Conservation (phyloP, 306 rosid genomes). For the cucumber (Cucumis sativus) region Cucumber_9930_V3 NC_026656.2:18884001-18884500, state of each 20-base stretch:
- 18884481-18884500: background rate
- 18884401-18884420: background rate
- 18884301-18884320: background rate
- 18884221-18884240: background rate
- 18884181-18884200: background rate
- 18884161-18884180: background rate
- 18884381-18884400: background rate
- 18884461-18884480: background rate
- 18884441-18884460: background rate
- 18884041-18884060: too few species aligned
- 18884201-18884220: background rate
- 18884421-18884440: background rate
- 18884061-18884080: background rate
- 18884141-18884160: background rate
- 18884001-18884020: background rate
- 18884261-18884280: background rate
- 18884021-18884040: background rate
- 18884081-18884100: background rate
- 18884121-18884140: background rate
- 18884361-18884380: background rate
- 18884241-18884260: background rate
- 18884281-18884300: background rate
- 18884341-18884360: background rate
- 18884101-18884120: background rate
- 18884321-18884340: background rate